Evolutionary conservation across 768 basidiomycete genomes (phyloP), one percentile per base, ranked within the genome.

Genomic region (Serendipita sp.): DNA sequence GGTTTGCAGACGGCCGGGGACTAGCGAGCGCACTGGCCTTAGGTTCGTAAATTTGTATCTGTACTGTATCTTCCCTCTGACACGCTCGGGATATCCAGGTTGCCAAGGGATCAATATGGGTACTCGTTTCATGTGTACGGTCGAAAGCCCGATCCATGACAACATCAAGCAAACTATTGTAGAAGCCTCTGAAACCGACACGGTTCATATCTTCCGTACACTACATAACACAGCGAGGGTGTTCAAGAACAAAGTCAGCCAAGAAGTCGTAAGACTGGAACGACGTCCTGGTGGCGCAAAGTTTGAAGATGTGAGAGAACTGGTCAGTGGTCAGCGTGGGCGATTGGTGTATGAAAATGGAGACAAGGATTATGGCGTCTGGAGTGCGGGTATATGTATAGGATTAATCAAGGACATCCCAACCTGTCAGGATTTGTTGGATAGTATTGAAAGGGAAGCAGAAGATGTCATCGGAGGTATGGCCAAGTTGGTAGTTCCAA

Each of bases 111-210:
- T 87, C 11, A 95, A 93, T 70, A 89, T 92, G 87, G 93, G 77
- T 74, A 63, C 92, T 6, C 82, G 91, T 3, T 94, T 96, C 76
- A 87, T 95, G 89, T 88, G 87, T 72, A 94, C 91, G 1, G 82
- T 84, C 10, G 92, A 96, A 73, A 88, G 88, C 63, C 85, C 88
- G 13, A 90, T 93, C 63, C 93, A 95, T 72, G 80, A 87, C 66
- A 87, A 83, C 66, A 89, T 97, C 79, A 96, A 97, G 72, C 79
- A 92, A 63, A 87, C 82, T 73, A 95, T 96, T 53, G 86, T 96
- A 40, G 77, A 81, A 13, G 86, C 91, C 11, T 83, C 80, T 0
- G 94, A 96, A 72, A 79, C 80, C 63, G 89, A 92, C 72, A 91
- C 91, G 0, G 72, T 87, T 2, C 92, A 94, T 73, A 93, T 96